Percentiles rank a stretch among this genome's conserved stretches.
Conservation (phyloP, 192 early-diverging fungal genomes). For the Gamsiella multidivaricata region DNA sequence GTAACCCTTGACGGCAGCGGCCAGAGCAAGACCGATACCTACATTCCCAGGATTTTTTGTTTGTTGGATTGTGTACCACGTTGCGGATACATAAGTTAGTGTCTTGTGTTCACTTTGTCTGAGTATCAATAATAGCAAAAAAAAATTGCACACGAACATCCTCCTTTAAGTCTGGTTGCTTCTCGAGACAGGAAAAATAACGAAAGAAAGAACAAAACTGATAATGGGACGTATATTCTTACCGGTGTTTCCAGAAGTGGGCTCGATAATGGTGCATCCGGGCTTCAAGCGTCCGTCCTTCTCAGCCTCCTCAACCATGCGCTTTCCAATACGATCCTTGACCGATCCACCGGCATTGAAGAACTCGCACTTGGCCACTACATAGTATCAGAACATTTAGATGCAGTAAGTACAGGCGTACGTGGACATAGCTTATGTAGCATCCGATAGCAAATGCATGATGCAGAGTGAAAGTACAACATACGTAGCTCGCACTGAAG, state of each 20-base stretch:
- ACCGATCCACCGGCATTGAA: conserved; percentile 99
- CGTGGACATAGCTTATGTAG: too few species aligned
- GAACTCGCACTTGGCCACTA: conserved; percentile 96
- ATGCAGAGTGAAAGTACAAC: too few species aligned
- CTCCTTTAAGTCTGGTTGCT: neutral
- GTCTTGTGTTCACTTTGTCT: neutral
- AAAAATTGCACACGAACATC: conserved; percentile 15
- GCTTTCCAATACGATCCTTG: conserved; percentile 97
- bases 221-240: conserved; percentile 13
- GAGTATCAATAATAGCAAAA: conserved; percentile 32
- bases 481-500: conserved; percentile 93
- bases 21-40: conserved; percentile 93
- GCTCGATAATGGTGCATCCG: conserved; percentile 96
- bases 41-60: neutral
- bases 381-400: neutral
- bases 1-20: conserved; percentile 99
- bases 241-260: conserved; percentile 99
- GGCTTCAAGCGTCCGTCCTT: conserved; percentile 89
- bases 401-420: too few species aligned
- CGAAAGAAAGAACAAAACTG: conserved; percentile 4
- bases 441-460: too few species aligned
- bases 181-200: conserved; percentile 3
- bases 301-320: conserved; percentile 98
- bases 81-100: neutral
- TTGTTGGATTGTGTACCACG: too few species aligned